Base-by-base conservation (phyloP, 352 stramenopile genomes). In the Globisporangium rhizosaccharum region DNA sequence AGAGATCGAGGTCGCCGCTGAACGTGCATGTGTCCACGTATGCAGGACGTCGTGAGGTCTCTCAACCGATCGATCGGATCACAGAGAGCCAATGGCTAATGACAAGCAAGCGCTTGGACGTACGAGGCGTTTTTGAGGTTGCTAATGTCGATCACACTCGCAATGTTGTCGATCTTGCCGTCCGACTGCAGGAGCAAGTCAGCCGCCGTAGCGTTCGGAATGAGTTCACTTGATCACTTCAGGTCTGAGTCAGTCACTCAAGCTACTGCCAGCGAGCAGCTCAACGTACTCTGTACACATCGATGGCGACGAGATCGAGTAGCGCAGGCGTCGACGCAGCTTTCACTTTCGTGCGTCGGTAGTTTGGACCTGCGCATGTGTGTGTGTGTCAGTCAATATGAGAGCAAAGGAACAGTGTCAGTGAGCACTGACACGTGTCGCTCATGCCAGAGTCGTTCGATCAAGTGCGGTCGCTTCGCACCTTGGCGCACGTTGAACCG, bases 401-500 rank as follows among this genome's bases (percentile, higher is more conserved):
- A n/a, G 28, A 33, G 3, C 2, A 33, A 33, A 3, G 28, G 10
- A 12, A 39, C 33, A 39, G 33, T 8, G 33, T 39, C 33, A 39
- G 5, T 39, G 33, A 0, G 3, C 33, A 39, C 33, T 36, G 9
- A 39, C 10, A 8, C 33, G 33, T 6, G 10, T 39, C 33, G 14
- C 6, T 3, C 28, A 33, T 33, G 28, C 28, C 28, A 15, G 37
- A 30, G 39, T 47, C 11, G 36, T 18, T 11, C 7, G n/a, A 15
- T 23, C 46, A 54, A 44, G 42, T 42, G 3, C 7, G 39, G 18
- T 45, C 39, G 48, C 33, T 30, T 49, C 44, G 25, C 56, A 81
- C 83, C 83, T 77, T 89, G 78, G 2, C 83, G 79, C n/a, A 93
- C 81, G n/a, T 91, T 85, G 49, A 90, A 93, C 4, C 79, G 75